Base-by-base conservation (phyloP, 2,329 filamentous ascomycete species). In the Penicillium oxalicum region DNA sequence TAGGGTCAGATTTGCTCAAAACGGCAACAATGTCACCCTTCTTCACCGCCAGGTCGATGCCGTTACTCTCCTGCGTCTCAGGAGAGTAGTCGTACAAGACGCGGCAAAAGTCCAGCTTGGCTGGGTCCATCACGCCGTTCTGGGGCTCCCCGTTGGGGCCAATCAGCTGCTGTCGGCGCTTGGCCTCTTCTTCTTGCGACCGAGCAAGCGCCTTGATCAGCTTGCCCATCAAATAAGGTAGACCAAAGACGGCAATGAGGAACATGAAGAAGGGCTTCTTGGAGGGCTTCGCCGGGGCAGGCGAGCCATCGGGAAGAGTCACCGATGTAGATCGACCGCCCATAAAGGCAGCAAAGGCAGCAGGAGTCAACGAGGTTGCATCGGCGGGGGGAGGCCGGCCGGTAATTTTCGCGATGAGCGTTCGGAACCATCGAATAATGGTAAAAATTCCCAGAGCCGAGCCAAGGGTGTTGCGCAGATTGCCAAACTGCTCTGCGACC, bases 191-290 rank as follows among this genome's bases (percentile, higher is more conserved):
- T 70, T 96, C 89, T 63, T 93, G 88, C 4, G 84, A 86, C 33
- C 86, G 82, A 12, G 91, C 89, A 35, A 98, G 78, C 1, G 88
- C 79, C 64, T 83, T 84, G 67, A 98, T 97, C 59, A 95, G 81
- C 74, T 96, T 98, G 71, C 87, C 86, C 91, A 98, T 96, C 42
- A 98, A 78, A 68, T 95, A 98, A 5, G 93, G 93, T 11, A 98
- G 79, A 45, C 93, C 94, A 62, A 98, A 95, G 4, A 95, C 91
- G 13, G 93, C 91, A 38, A 94, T 77, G 52, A 96, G 76, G 76
- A 98, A 98, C 77, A 98, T 91, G 65, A 98, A 80, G 61, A 98
- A 88, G 0, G 93, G 93, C 70, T 97, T 98, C 68, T 88, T 89
- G 65, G 88, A 95, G 13, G 91, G 91, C 60, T 83, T 84, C 4